phyloP scores from a whole-genome alignment of 2,329 filamentous ascomycete species.

The Diaporthe longicolla region DNA sequence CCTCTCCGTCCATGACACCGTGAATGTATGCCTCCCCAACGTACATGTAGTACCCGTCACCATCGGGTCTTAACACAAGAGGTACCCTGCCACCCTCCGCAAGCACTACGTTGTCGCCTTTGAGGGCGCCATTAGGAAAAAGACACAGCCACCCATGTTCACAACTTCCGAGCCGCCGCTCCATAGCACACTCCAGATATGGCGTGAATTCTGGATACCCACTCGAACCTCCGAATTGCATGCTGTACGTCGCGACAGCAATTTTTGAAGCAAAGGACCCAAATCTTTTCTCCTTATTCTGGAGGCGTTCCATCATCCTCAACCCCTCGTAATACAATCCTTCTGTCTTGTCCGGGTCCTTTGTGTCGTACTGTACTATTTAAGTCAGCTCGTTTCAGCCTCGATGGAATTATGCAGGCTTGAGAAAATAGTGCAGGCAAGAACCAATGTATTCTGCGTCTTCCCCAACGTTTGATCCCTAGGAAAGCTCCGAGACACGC shows the following conservation, averaged over 20 bases:
- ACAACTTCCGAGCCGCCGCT: not conserved
- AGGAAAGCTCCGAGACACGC: too few relatives aligned
- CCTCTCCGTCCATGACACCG: conserved; percentile 6
- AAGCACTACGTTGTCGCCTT: conserved; percentile 1
- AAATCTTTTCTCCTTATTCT: not conserved
- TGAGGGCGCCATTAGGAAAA: not conserved
- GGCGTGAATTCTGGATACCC: not conserved
- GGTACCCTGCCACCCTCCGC: conserved; percentile 11
- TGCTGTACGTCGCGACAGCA: not conserved
- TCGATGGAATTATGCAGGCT: too few relatives aligned
- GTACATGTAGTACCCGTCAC: conserved; percentile 4
- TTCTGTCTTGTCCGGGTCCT: not conserved
- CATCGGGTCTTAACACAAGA: not conserved
- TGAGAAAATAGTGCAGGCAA: too few relatives aligned
- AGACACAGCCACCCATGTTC: not conserved
- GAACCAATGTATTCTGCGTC: too few relatives aligned
- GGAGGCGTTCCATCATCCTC: not conserved
- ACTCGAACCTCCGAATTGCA: not conserved
- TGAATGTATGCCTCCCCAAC: not conserved
- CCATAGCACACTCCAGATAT: not conserved
- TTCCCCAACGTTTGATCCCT: too few relatives aligned
- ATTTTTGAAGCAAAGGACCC: conserved; percentile 6
- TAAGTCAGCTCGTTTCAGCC: not conserved
- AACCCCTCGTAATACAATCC: not conserved
- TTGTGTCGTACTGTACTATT: not conserved